Evolutionary conservation across 106 monocot genomes (phyloP).

Genomic region (Hemerocallis citrina): DNA sequence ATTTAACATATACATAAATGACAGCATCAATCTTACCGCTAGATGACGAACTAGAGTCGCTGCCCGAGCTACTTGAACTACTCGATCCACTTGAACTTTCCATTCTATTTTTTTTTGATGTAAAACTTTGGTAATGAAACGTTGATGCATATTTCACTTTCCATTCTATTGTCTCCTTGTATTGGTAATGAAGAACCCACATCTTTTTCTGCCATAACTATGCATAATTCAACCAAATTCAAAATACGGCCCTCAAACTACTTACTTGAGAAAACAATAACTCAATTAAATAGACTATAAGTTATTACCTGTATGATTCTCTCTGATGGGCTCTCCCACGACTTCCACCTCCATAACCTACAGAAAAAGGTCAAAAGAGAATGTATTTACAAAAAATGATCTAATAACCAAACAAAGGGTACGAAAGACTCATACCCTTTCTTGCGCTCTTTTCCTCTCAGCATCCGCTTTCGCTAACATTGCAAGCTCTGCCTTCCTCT

Average conservation of each 20-base stretch:
- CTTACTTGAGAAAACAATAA: background rate
- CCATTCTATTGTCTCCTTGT: too few relatives aligned
- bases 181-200: conserved; percentile 21
- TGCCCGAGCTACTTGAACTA: conserved; percentile 55
- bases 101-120: conserved; percentile 23
- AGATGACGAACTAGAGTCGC: conserved; percentile 54
- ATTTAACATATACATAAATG: background rate
- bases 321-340: conserved; percentile 23
- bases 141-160: too few relatives aligned
- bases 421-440: conserved; percentile 20
- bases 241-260: background rate
- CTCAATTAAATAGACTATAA: background rate
- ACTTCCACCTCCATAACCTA: conserved; percentile 22
- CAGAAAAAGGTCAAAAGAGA: conserved; percentile 12
- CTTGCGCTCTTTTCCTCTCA: conserved; percentile 18
- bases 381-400: background rate
- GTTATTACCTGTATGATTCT: conserved; percentile 38
- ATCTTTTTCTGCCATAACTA: conserved; percentile 9
- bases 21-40: conserved; percentile 28
- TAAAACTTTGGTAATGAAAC: too few relatives aligned
- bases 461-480: conserved; percentile 19
- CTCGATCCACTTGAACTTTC: conserved; percentile 38
- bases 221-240: background rate
- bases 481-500: conserved; percentile 67
- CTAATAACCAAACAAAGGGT: background rate